Percentiles rank a stretch among this genome's conserved stretches.
phyloP scores from a whole-genome alignment of 2,329 filamentous ascomycete species.

The Penicillium sp. region DNA sequence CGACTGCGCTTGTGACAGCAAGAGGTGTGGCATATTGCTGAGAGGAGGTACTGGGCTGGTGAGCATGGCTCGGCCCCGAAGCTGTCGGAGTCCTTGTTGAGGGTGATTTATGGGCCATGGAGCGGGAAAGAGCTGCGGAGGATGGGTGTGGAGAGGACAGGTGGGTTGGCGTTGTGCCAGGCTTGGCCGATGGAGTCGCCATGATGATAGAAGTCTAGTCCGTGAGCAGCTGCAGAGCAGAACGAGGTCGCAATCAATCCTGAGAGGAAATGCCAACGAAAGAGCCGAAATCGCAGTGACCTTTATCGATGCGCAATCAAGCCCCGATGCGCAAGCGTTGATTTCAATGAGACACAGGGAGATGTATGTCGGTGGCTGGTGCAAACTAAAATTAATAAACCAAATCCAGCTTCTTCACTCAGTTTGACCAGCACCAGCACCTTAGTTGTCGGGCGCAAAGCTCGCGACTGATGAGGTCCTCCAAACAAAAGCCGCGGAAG shows the following conservation, averaged over 20 bases:
- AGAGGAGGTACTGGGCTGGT: slow-evolving; percentile 34
- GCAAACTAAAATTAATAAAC: not conserved
- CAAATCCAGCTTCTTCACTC: slow-evolving; percentile 5
- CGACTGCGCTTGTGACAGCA: slow-evolving; percentile 32
- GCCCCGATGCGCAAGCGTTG: not conserved
- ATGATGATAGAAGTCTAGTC: slow-evolving; percentile 24
- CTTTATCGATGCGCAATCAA: slow-evolving; percentile 8
- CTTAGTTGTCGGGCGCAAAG: slow-evolving; percentile 5
- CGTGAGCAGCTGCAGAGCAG: not conserved
- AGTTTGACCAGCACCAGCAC: slow-evolving; percentile 1
- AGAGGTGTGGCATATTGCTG: slow-evolving; percentile 44
- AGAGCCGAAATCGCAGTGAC: not conserved
- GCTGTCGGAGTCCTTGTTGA: slow-evolving; percentile 43
- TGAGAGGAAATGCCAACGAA: not conserved
- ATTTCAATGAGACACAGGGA: not conserved
- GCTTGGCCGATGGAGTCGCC: slow-evolving; percentile 45
- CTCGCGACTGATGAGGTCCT: not conserved
- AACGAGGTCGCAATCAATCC: not conserved
- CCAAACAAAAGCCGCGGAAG: not conserved
- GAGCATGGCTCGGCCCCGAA: slow-evolving; percentile 33
- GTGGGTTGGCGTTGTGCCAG: slow-evolving; percentile 42
- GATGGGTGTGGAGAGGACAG: slow-evolving; percentile 43
- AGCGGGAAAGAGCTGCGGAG: slow-evolving; percentile 36
- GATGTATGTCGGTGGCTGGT: not conserved
- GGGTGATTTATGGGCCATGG: slow-evolving; percentile 44